Evolutionary conservation across 2,329 filamentous ascomycete species (phyloP).

Genomic region (Knoxdaviesia capensis): DNA sequence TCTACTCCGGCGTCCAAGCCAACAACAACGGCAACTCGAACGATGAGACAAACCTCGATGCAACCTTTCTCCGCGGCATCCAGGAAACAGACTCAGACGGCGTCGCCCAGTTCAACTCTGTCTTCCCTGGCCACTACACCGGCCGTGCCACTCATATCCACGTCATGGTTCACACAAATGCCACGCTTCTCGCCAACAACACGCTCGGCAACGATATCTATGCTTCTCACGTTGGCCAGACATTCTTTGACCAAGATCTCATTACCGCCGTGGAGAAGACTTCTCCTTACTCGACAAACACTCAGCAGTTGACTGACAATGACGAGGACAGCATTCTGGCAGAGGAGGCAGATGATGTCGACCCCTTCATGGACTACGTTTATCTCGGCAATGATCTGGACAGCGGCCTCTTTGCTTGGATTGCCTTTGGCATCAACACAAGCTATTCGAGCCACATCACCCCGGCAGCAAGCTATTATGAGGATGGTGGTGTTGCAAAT

Average conservation of each 20-base stretch:
- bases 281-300: constrained; percentile 23
- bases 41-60: constrained; percentile 12
- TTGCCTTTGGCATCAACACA: constrained; percentile 27
- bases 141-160: constrained; percentile 21
- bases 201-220: constrained; percentile 24
- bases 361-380: constrained; percentile 37
- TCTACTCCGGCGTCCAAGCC: constrained; percentile 19
- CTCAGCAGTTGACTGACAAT: constrained; percentile 24
- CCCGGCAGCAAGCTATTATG: constrained; percentile 13
- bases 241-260: constrained; percentile 39
- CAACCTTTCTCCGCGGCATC: constrained; percentile 18
- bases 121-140: constrained; percentile 22
- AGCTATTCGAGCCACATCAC: constrained; percentile 7
- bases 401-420: constrained; percentile 33
- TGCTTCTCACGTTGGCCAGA: constrained; percentile 38
- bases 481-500: constrained; percentile 13
- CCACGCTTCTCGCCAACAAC: constrained; percentile 22
- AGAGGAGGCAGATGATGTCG: constrained; percentile 26
- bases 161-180: constrained; percentile 13
- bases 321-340: constrained; percentile 25
- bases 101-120: constrained; percentile 18
- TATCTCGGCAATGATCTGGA: constrained; percentile 28
- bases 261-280: constrained; percentile 25
- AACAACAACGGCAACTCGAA: constrained; percentile 14
- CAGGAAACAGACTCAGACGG: constrained; percentile 18